Base-by-base conservation (phyloP, 2,329 filamentous ascomycete species). In the Cadophora sp. region DNA sequence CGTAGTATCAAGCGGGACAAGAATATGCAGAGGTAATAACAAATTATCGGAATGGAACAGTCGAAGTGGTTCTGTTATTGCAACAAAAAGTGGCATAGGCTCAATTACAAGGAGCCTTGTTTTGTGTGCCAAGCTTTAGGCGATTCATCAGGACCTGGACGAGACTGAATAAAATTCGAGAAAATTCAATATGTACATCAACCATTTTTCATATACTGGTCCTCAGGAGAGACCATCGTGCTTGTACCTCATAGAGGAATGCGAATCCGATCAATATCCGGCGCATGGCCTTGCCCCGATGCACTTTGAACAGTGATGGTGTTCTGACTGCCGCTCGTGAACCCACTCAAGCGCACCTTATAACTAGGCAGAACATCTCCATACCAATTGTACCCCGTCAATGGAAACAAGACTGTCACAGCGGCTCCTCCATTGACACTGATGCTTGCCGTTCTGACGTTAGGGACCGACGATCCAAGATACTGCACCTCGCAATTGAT, bases 401-500 rank as follows among this genome's bases (percentile, higher is more conserved):
- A 14, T 1, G 56, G 56, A 19, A 60, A 60, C 31, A 43, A 4
- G 4, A 60, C 56, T 2, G 31, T 60, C 3, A 60, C 24, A 14
- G 19, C 19, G 1, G 56, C 56, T 1, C 37, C 37, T 26, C 31
- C 56, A 22, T 60, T 60, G 6, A 60, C 37, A n/a, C 31, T 43
- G 31, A 60, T 43, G n/a, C 56, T 60, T 37, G 56, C 56, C 14
- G 56, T 60, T 26, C 56, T 12, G 1, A 60, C 56, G 16, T 60
- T 60, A 2, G 56, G 56, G 24, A 60, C 37, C 7, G n/a, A 24
- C 2, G 56, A 60, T 9, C 56, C 56, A 22, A 60, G 56, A 16
- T 40, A 60, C 31, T 60, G 56, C 31, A 60, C 37, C 14, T 60
- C 56, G 31, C 31, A 37, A n/a, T 60, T 60, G 37, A 60, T 43